A percentile compares a stretch with the other conserved stretches of the same genome.
Evolutionary conservation across 805 yeast genomes (phyloP).

Genomic region (Grigorovia yakushimaensis): DNA sequence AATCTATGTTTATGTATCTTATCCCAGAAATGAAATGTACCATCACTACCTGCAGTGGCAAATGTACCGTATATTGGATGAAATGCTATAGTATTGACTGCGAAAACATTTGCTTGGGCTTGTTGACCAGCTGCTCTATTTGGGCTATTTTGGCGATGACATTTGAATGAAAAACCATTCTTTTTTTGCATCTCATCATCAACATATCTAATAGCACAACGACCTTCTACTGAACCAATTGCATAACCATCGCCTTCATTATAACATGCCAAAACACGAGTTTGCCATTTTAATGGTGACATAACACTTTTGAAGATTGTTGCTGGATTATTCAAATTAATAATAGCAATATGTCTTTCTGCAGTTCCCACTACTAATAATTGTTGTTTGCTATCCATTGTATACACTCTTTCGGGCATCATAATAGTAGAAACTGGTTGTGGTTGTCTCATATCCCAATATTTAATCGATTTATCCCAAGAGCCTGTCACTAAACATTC

Average conservation of each 20-base stretch:
- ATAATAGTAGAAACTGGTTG: slow-evolving; percentile 72
- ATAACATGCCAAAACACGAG: slow-evolving; percentile 71
- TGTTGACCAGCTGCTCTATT: slow-evolving; percentile 40
- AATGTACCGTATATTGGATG: slow-evolving; percentile 89
- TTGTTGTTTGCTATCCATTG: slow-evolving; percentile 76
- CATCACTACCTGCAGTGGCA: slow-evolving; percentile 92
- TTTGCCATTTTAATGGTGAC: slow-evolving; percentile 85
- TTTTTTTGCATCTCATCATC: slow-evolving; percentile 69
- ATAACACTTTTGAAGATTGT: slow-evolving; percentile 60
- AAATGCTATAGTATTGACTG: slow-evolving; percentile 72
- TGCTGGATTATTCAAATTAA: slow-evolving; percentile 77
- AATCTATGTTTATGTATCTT: slow-evolving; percentile 83
- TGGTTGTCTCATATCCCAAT: slow-evolving; percentile 89
- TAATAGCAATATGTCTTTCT: slow-evolving; percentile 66
- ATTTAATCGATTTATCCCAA: slow-evolving; percentile 90
- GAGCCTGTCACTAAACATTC: slow-evolving; percentile 81
- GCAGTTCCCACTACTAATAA: slow-evolving; percentile 91
- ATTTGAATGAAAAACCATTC: slow-evolving; percentile 80
- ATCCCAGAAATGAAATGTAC: slow-evolving; percentile 92
- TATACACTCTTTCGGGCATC: slow-evolving; percentile 83
- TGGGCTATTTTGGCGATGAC: slow-evolving; percentile 61
- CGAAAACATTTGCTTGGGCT: slow-evolving; percentile 58
- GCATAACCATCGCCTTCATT: slow-evolving; percentile 93
- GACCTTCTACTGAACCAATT: slow-evolving; percentile 86
- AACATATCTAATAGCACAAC: slow-evolving; percentile 89